Percentiles rank a stretch among this genome's conserved stretches.
These are phyloP conservation scores for Eucommia ulmoides DNA, from an alignment of 257 asterid species.

Conservation along the genomic window DNA sequence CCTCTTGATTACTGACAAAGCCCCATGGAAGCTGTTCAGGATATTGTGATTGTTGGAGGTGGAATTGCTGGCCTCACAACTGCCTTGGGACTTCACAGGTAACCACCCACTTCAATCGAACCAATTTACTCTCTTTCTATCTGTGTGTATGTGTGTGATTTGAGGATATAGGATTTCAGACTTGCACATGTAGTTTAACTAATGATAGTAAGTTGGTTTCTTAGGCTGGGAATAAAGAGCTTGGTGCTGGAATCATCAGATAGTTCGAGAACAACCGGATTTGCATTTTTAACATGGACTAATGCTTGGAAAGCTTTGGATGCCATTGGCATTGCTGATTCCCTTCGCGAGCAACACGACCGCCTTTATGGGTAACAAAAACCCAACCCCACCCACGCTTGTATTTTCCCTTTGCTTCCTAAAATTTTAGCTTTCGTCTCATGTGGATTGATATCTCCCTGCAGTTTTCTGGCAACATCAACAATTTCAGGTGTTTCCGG, in stretches of 20 bases:
- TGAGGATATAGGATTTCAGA: no score
- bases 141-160: no score
- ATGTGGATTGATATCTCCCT: not conserved
- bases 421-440: not conserved
- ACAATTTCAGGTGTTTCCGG: not conserved
- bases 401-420: not conserved
- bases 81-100: slow-evolving; percentile 65
- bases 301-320: slow-evolving; percentile 84
- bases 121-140: not conserved
- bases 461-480: not conserved
- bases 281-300: slow-evolving; percentile 49
- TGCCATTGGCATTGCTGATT: slow-evolving; percentile 51
- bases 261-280: slow-evolving; percentile 42
- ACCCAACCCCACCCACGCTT: not conserved
- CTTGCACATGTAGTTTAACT: no score
- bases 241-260: slow-evolving; percentile 73
- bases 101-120: no score
- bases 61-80: slow-evolving; percentile 58
- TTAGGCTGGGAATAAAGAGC: slow-evolving; percentile 58
- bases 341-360: slow-evolving; percentile 27
- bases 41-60: slow-evolving; percentile 44
- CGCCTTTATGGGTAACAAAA: slow-evolving; percentile 28
- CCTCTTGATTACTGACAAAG: not conserved
- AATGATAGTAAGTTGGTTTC: no score
- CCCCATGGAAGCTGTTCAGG: slow-evolving; percentile 9